Evolutionary conservation across 163 green algal genomes (phyloP).

Genomic region (Trebouxiophyceae sp.): DNA sequence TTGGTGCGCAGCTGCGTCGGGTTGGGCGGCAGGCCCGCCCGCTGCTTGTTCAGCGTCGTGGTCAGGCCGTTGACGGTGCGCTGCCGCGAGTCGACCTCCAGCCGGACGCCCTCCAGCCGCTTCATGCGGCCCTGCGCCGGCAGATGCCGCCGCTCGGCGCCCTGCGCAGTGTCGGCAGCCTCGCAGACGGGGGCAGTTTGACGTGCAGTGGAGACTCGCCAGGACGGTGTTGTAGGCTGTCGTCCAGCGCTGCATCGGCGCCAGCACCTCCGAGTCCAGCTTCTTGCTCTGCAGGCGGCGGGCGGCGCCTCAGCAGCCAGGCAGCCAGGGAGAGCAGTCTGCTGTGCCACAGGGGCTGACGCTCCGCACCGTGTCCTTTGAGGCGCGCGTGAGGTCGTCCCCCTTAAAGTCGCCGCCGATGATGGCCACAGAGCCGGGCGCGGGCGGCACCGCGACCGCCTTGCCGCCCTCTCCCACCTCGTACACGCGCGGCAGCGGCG

Average conservation of each 20-base stretch:
- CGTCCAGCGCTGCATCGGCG: conserved; percentile 77
- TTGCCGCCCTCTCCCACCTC: conserved; percentile 64
- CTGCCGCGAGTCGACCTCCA: conserved; percentile 77
- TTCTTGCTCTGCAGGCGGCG: conserved; percentile 42
- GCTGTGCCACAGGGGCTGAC: too few species aligned
- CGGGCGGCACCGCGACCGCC: conserved; percentile 47
- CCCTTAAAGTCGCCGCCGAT: conserved; percentile 71
- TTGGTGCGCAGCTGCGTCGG: conserved; percentile 33
- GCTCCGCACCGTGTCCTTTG: conserved; percentile 49
- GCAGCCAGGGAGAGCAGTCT: too few species aligned
- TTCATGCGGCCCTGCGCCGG: conserved; percentile 64
- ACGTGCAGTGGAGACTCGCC: too few species aligned
- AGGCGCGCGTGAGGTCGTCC: conserved; percentile 53
- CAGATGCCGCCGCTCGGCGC: not conserved
- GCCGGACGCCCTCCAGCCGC: conserved; percentile 65
- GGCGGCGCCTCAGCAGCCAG: too few species aligned
- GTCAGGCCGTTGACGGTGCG: conserved; percentile 40
- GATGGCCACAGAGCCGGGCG: conserved; percentile 20
- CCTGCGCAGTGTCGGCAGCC: not conserved
- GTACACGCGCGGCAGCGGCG: conserved; percentile 68
- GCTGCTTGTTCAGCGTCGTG: conserved; percentile 42
- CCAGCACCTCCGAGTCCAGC: conserved; percentile 74
- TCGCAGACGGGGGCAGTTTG: too few species aligned
- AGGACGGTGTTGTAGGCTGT: conserved; percentile 61
- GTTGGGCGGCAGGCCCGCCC: conserved; percentile 26